Evolutionary conservation across 2,329 filamentous ascomycete species (phyloP), one percentile per base, ranked within the genome.

Genomic region (Dactylellina cionopaga): DNA sequence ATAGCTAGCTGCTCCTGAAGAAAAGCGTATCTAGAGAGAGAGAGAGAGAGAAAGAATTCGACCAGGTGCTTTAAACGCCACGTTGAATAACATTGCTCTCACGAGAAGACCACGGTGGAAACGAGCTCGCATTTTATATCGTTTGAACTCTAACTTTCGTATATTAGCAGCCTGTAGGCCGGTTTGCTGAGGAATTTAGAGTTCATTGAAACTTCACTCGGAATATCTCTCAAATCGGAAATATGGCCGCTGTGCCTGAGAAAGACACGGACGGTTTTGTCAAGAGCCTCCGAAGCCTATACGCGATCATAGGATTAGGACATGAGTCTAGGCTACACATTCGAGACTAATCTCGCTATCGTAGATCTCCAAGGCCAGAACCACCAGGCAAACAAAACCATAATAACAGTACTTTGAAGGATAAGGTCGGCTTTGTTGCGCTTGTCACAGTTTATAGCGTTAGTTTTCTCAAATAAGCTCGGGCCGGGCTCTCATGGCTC

Each of bases 71-170:
- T 44, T 44, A 51, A 41, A 52, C 31, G 4, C 44, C 58, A 64
- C 58, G 66, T 72, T 72, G 58, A 47, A 27, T 51, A 39, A 31
- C 47, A 37, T 44, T 35, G 9, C 24, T 25, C 37, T 59, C 58
- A 63, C 65, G 65, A 63, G 65, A 58, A 62, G 51, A 49, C 58
- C 66, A 64, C 56, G 41, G 65, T 58, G 51, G 58, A 54, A 72
- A 72, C 39, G 10, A 33, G 68, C 59, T 59, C 68, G 29, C 35
- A 58, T 59, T 71, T 54, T 64, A 44, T 55, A 59, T 63, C 41
- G 49, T 63, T 47, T 55, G 46, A 43, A 43, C 59, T 51, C 59
- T 44, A 64, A 54, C 24, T 15, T 54, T 33, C 33, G 37, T 64
- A 63, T 51, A 47, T 51, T 47, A 17, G 25, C 22, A 24, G 3